Base-by-base conservation (phyloP, 805 yeast species). In the Hanseniaspora hatyaiensis region DNA sequence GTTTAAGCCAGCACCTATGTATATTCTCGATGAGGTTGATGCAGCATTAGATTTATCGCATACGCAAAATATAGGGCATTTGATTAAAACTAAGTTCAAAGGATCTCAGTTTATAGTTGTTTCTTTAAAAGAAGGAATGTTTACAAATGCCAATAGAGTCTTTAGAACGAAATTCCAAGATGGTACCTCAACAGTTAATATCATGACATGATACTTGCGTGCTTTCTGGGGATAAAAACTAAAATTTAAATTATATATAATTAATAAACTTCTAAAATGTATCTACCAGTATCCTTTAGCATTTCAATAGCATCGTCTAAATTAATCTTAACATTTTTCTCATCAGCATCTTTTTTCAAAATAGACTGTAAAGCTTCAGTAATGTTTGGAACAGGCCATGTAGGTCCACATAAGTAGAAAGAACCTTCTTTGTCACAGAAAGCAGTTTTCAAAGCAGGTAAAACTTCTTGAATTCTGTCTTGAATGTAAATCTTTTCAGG, bases 361-460 rank as follows among this genome's bases (percentile, higher is more conserved):
- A 89, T 82, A 54, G 85, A 95, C 59, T 82, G 82, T 55, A 89
- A 70, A 57, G 95, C 94, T 37, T 80, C 82, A 46, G 95, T 83
- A 57, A 89, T 83, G 63, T 88, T 96, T 9, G 97, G 96, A 59
- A 89, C 96, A 29, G 97, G 97, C 97, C 97, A 89, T 2, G 96
- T 89, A 36, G 97, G 97, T 53, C 97, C 97, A 77, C 97, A 89
- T 62, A 89, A 73, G 69, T 89, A 89, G 75, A 89, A 89, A 22
- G 87, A 80, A 50, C 97, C 97, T 50, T 80, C 69, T 67, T 87
- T 73, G 53, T 70, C 67, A 37, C 79, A 81, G 65, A 89, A 77
- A 43, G 95, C 88, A 36, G 77, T 83, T 40, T 82, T 82, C 64
- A 89, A 73, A 37, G 76, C 80, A 45, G 70, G 73, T 58, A 85